Base-by-base conservation (phyloP, 352 stramenopile species). In the Phytophthora gonapodyides region DNA sequence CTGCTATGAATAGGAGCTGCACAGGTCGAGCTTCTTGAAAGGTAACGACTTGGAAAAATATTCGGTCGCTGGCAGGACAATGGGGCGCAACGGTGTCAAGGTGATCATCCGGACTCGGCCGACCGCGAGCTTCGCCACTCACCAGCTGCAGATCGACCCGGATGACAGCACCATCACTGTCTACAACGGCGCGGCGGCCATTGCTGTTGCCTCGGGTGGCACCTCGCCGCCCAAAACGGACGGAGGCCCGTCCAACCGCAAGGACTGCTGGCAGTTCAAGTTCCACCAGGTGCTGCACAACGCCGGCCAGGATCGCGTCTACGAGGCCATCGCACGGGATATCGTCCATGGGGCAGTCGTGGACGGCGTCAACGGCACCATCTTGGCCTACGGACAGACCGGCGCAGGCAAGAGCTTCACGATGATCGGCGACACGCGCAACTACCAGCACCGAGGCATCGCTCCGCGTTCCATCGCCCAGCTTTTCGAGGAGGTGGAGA, bases 241-340 rank as follows among this genome's bases (percentile, higher is more conserved):
- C 16, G 47, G 46, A 11, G 50, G 60, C 2, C 85, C 82, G 10
- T 90, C 78, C 1, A 94, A 94, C 69, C 80, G 79, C 38, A 92
- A 92, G 49, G 82, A 90, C 55, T 90, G 76, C 44, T 94, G 82
- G 82, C 84, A 85, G 40, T 98, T 98, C 68, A 91, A 95, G 61
- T 97, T 96, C 62, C 87, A 98, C 57, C 90, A 98, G 58, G 82
- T 98, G 55, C 79, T 98, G 49, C 90, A 98, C 77, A 97, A 98
- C 67, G 89, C 82, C 12, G 80, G 76, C 12, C 90, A 98, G 67
- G 87, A 96, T 58, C 89, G 89, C 34, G 89, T 97, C 12, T 97
- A 98, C 66, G 86, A 97, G 37, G 82, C 86, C 21, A 91, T 97
- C 44, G 88, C 88, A 19, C 75, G 86, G 3, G 87, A 97, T 49